These are phyloP conservation scores for Boletus pseudo-olivaceus DNA, from an alignment of 768 basidiomycete species.

Conservation along the genomic window DNA sequence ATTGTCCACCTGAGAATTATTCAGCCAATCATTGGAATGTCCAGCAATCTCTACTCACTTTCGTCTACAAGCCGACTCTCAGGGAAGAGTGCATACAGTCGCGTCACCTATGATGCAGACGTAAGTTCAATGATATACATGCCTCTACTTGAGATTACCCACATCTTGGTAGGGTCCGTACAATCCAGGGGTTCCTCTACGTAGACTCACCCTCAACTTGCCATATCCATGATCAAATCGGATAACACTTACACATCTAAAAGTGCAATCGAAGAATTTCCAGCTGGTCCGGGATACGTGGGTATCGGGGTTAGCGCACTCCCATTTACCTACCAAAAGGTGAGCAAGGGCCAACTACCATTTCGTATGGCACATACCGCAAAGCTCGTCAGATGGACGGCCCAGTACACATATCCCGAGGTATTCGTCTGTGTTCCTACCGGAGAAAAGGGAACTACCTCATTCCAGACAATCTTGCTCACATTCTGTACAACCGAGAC, in stretches of 20 bases:
- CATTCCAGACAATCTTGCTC: slow-evolving; percentile 66
- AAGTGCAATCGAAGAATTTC: slow-evolving; percentile 59
- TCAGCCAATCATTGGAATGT: background rate
- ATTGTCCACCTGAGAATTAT: slow-evolving; percentile 51
- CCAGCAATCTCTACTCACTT: slow-evolving; percentile 33
- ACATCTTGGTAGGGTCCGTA: slow-evolving; percentile 81
- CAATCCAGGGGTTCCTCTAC: slow-evolving; percentile 66
- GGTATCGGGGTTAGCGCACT: slow-evolving; percentile 51
- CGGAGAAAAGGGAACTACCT: slow-evolving; percentile 71
- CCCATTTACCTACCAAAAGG: slow-evolving; percentile 48
- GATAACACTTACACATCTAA: slow-evolving; percentile 62
- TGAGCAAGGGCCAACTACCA: slow-evolving; percentile 1
- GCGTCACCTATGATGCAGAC: slow-evolving; percentile 50
- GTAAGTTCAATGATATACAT: background rate
- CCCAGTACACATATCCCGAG: slow-evolving; percentile 77
- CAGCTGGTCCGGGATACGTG: slow-evolving; percentile 57
- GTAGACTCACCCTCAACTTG: slow-evolving; percentile 1
- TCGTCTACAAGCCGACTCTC: slow-evolving; percentile 66
- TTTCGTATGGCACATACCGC: slow-evolving; percentile 36
- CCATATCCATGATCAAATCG: background rate
- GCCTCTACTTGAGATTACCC: slow-evolving; percentile 16
- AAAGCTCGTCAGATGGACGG: slow-evolving; percentile 54
- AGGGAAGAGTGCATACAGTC: slow-evolving; percentile 56
- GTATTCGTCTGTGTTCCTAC: slow-evolving; percentile 51
- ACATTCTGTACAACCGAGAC: slow-evolving; percentile 59